Evolutionary conservation across 2,329 filamentous ascomycete genomes (phyloP), one percentile per base, ranked within the genome.

Genomic region (Emydomyces testavorans): DNA sequence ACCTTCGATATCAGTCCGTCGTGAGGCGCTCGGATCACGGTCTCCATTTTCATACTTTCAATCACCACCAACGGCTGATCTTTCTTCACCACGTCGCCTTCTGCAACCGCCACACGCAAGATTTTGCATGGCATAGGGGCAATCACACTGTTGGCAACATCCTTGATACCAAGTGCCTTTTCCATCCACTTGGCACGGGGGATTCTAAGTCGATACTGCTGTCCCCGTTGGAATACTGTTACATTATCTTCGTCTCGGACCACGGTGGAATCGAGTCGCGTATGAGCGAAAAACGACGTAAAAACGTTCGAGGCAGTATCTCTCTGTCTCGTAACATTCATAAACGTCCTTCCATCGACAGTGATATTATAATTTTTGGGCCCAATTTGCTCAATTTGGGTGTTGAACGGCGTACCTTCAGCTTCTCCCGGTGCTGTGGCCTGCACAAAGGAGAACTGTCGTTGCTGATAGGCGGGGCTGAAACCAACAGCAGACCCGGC

Each of bases 71-170:
- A 70, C 5, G 87, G 80, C 49, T 90, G 80, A 38, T 90, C 89
- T 69, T 90, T 93, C 62, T 80, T 80, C 13, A 98, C 92, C 39
- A 67, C 68, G 54, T 94, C 79, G 0, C 92, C 92, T 57, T 87
- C 87, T 23, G 75, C 69, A 0, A 95, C 87, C 65, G 94, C 85
- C 40, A 95, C 92, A 55, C 86, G 80, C 52, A 98, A 69, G 21
- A 98, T 83, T 70, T 96, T 96, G 69, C 92, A 96, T 1, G 92
- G 92, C 92, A 98, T 98, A 0, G 92, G 92, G 18, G 92, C 87
- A 20, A 85, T 74, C 1, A 96, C 87, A 46, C 83, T 92, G 51
- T 90, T 89, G 5, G 80, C 74, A 0, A 77, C 76, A 60, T 94
- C 86, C 63, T 86, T 89, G 53, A 85, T 70, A 0, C 90, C 89